Percentiles rank a stretch among this genome's conserved stretches.
Conservation (phyloP, 345 rosid genomes). For the Eucalyptus pauciflora region DNA sequence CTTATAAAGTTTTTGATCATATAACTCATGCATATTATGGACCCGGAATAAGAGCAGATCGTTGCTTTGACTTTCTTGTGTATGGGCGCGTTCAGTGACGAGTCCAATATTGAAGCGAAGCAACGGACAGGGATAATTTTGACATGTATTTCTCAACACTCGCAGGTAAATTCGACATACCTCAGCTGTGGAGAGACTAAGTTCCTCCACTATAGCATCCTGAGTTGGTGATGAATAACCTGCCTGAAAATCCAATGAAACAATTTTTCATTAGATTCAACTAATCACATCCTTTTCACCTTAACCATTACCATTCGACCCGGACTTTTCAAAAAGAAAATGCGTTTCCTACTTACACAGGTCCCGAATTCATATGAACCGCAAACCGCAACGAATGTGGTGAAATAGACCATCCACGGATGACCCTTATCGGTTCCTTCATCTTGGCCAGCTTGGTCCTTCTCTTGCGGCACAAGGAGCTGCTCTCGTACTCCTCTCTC, state of each 20-base stretch:
- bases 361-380: slow-evolving; percentile 82
- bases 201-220: slow-evolving; percentile 62
- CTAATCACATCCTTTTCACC: neutral
- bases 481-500: slow-evolving; percentile 15
- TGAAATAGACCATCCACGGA: slow-evolving; percentile 68
- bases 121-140: neutral
- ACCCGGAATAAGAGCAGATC: neutral
- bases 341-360: neutral
- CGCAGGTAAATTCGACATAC: slow-evolving; percentile 6
- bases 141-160: neutral
- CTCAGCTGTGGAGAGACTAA: slow-evolving; percentile 57
- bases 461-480: slow-evolving; percentile 2
- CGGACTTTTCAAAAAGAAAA: neutral
- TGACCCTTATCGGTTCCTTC: slow-evolving; percentile 5
- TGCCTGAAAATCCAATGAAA: slow-evolving; percentile 32
- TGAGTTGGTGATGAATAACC: slow-evolving; percentile 94
- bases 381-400: slow-evolving; percentile 72
- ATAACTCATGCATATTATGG: neutral
- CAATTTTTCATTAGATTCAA: neutral
- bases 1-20: neutral
- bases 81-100: neutral
- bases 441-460: slow-evolving; percentile 8
- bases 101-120: neutral
- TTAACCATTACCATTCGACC: neutral
- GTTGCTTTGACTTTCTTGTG: neutral